Percentiles rank a stretch among this genome's conserved stretches.
Evolutionary conservation across 179 eudicot genomes (phyloP).

Genomic region (Gypsophila paniculata): DNA sequence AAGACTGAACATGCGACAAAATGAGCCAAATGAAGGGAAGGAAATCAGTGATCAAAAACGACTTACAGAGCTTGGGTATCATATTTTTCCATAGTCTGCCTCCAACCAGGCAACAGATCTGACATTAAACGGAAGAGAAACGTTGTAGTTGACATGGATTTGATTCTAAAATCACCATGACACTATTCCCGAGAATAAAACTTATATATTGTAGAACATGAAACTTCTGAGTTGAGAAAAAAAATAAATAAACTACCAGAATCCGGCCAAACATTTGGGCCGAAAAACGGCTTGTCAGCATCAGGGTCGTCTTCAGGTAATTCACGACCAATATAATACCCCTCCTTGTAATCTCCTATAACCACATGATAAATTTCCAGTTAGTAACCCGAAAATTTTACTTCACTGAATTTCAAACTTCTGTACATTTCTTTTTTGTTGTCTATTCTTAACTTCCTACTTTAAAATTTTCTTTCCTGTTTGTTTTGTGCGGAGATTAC

Average conservation of each 20-base stretch:
- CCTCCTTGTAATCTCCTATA: conserved; percentile 89
- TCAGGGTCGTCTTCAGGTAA: conserved; percentile 70
- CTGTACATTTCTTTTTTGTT: too few species aligned
- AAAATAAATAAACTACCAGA: conserved; percentile 49
- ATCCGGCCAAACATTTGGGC: conserved; percentile 77
- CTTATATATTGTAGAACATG: background rate
- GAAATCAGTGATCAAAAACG: conserved; percentile 19
- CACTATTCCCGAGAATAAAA: background rate
- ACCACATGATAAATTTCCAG: conserved; percentile 21
- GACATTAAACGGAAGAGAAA: conserved; percentile 16
- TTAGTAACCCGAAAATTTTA: background rate
- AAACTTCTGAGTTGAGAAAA: background rate
- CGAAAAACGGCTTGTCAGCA: conserved; percentile 61
- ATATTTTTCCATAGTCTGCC: conserved; percentile 84
- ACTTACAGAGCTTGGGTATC: conserved; percentile 78
- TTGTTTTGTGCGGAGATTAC: too few species aligned
- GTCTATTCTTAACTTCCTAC: too few species aligned
- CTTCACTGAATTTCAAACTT: too few species aligned
- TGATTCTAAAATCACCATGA: background rate
- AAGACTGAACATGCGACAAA: background rate
- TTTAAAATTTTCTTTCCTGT: too few species aligned
- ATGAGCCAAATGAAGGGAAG: background rate
- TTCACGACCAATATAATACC: conserved; percentile 84
- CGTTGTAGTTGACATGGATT: background rate
- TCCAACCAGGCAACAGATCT: conserved; percentile 77